phyloP scores from a whole-genome alignment of 352 stramenopile species.

The Globisporangium rhizosaccharum region DNA sequence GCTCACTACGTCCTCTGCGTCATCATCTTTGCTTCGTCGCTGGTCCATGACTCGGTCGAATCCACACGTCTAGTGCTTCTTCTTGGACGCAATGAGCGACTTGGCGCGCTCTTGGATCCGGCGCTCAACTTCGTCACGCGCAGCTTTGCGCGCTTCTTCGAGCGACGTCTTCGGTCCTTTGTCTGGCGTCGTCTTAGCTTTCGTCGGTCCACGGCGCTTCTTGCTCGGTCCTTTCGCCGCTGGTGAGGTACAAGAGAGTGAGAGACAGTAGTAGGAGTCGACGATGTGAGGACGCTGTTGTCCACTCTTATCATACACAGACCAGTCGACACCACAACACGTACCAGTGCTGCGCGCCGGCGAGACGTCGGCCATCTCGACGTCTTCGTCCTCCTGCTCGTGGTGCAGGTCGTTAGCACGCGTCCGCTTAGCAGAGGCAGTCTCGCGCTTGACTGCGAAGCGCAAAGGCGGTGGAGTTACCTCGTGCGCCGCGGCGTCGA shows the following conservation, averaged over 20 bases:
- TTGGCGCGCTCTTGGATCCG: conserved; percentile 62
- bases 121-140: conserved; percentile 67
- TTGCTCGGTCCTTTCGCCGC: conserved; percentile 39
- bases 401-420: conserved; percentile 18
- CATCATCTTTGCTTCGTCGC: too few species aligned
- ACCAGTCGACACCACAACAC: conserved; percentile 9
- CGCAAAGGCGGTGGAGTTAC: conserved; percentile 14
- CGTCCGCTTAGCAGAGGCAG: conserved; percentile 35
- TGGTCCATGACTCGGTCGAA: too few species aligned
- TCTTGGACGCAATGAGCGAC: conserved; percentile 49
- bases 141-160: conserved; percentile 54
- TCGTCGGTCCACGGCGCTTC: conserved; percentile 41
- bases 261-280: too few species aligned
- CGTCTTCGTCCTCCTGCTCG: conserved; percentile 40
- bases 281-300: not conserved
- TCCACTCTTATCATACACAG: not conserved
- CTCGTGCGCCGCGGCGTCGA: conserved; percentile 52
- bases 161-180: conserved; percentile 41
- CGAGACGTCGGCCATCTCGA: conserved; percentile 53
- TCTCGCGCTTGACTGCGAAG: conserved; percentile 17
- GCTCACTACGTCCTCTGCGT: too few species aligned
- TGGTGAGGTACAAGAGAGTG: conserved; percentile 10
- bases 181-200: conserved; percentile 23
- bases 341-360: conserved; percentile 29
- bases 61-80: conserved; percentile 39